Base-by-base conservation (phyloP, 2,329 filamentous ascomycete species). In the Lachnum nothofagi region DNA sequence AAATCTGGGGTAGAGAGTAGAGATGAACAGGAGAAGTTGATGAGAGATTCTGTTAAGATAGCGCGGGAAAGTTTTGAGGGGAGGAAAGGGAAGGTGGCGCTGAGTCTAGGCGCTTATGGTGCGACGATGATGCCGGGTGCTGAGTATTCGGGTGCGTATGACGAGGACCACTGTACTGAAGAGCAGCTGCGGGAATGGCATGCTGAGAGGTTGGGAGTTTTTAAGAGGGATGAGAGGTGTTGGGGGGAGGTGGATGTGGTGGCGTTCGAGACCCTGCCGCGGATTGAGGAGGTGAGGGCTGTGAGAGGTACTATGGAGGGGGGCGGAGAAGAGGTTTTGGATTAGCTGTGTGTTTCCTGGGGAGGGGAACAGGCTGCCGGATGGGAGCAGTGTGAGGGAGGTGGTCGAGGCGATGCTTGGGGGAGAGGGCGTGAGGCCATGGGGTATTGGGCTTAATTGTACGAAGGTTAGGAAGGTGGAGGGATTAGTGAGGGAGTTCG, bases 21-120 rank as follows among this genome's bases (percentile, higher is more conserved):
- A 19, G 61, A 10, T 8, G 91, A 97, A 70, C 83, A 88, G 9
- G 79, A 85, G 51, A 77, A 82, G 1, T 73, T 95, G 59, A 85
- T 97, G 88, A 67, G 93, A 91, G 10, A 74, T 95, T 65, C 67
- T 0, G 60, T 75, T 4, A 44, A 57, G 7, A 61, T 66, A 95
- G 63, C 79, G 86, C 55, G 74, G 79, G 53, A 75, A 73, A 39
- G 76, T 96, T 42, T 55, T 2, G 54, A 54, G 19, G 51, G 65
- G 48, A 70, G 70, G 17, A 64, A 67, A 41, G 56, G 65, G 31
- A 72, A 68, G 60, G 64, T 82, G 14, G 82, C 82, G 10, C 64
- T 87, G 40, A 80, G 80, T 57, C 63, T 85, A 5, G 83, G 83
- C 0, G 79, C 83, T 0, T 86, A 86, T 51, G 83, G 83, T 14